A percentile compares a stretch with the other conserved stretches of the same genome.
These are phyloP conservation scores for Colletotrichum abscissum DNA, from an alignment of 2,329 filamentous ascomycete genomes.

Conservation along the genomic window DNA sequence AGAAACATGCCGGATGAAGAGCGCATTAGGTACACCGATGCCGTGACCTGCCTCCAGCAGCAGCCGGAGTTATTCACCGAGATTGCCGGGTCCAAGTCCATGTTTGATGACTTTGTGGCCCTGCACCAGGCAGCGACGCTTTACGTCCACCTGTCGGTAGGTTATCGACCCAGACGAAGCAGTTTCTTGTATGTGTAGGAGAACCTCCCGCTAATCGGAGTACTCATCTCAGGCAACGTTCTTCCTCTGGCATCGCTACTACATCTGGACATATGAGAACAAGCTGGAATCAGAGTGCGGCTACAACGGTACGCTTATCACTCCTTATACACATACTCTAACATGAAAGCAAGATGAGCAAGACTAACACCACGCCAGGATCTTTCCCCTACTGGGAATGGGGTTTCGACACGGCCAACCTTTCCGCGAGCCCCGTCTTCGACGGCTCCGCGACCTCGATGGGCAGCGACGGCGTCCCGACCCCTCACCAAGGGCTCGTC, in stretches of 20 bases:
- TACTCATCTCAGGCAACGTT: conserved; percentile 16
- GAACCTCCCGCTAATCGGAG: background rate
- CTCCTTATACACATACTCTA: background rate
- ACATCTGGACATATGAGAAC: conserved; percentile 37
- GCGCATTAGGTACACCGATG: conserved; percentile 20
- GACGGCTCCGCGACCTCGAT: conserved; percentile 52
- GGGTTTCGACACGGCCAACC: conserved; percentile 38
- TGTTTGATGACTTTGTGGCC: conserved; percentile 24
- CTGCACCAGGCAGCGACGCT: conserved; percentile 11
- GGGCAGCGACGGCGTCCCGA: conserved; percentile 50
- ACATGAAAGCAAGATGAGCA: background rate
- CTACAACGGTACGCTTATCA: conserved; percentile 32
- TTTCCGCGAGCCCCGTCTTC: conserved; percentile 49
- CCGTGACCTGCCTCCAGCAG: conserved; percentile 19
- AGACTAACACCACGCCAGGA: conserved; percentile 5
- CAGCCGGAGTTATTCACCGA: background rate
- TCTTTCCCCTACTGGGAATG: conserved; percentile 35
- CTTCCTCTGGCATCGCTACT: conserved; percentile 40
- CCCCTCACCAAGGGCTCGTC: conserved; percentile 40
- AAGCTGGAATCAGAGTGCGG: conserved; percentile 39
- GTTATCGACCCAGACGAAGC: background rate
- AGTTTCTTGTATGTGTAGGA: background rate
- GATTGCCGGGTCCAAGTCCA: background rate
- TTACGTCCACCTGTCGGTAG: background rate
- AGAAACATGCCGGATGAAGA: conserved; percentile 18